Base-by-base conservation (phyloP, 495 filamentous ascomycete species). In the Immersiella caudata region DNA sequence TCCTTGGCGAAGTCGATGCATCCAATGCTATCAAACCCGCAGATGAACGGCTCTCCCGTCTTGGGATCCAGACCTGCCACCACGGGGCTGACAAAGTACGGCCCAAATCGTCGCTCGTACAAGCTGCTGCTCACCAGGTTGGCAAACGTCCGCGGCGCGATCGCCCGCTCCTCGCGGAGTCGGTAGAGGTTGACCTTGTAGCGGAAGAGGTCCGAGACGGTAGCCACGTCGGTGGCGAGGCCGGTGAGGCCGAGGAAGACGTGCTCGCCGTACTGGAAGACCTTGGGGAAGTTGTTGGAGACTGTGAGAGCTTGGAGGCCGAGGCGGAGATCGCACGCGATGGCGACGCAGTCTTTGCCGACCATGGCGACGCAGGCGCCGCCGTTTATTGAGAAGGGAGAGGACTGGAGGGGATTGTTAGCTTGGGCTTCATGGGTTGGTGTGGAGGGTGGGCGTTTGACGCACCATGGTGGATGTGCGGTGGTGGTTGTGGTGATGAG, bases 111-210 rank as follows among this genome's bases (percentile, higher is more conserved):
- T 70, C 86, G 88, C 86, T 99, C 95, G 83, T 99, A 99, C 74
- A 99, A 84, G 66, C 85, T 88, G 67, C 87, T 90, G 75, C 88
- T 92, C 73, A 99, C 94, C 61, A 99, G 88, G 83, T 98, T 97
- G 76, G 95, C 94, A 81, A 98, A 89, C 56, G 95, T 99, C 80
- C 91, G 85, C 21, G 95, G 95, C 50, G 91, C 89, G 83, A 98
- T 97, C 80, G 91, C 85, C 70, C 95, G 93, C 83, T 98, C 95
- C 83, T 99, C 95, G 73, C 95, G 92, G 72, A 99, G 88, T 49
- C 95, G 93, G 88, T 99, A 99, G 92, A 99, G 94, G 86, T 99
- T 99, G 73, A 97, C 93, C 84, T 99, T 99, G 86, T 95, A 97
- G 74, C 95, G 93, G 86, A 99, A 95, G 70, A 97, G 92, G 81